Evolutionary conservation across 225 moss, liverwort and hornwort species (phyloP), one percentile per base, ranked within the genome.

Genomic region (Polytrichum commune): DNA sequence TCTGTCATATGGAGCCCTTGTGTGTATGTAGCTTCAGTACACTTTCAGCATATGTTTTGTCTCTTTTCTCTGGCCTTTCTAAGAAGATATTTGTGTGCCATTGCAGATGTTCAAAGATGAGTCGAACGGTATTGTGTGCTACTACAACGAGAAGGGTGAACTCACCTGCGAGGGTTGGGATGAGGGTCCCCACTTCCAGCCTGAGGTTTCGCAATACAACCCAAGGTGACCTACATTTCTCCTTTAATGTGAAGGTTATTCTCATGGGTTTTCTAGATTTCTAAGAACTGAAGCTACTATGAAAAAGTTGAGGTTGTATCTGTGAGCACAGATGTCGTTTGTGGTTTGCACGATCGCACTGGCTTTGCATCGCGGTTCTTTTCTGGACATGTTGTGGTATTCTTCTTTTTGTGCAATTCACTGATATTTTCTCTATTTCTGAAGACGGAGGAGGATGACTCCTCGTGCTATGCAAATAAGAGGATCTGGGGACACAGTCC

Each of bases 141-240:
- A 86, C 68, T 69, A 19, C 23, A 73, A 64, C 33, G 22, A 58
- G 62, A 29, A 68, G 1, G 86, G 86, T 54, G 86, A 86, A 60
- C 57, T 83, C n/a, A 83, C 75, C 24, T 86, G 86, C n/a, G 83
- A 86, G 63, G 86, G 86, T 8, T 66, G 64, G n/a, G 86, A 86
- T 54, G 86, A 86, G 73, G 86, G 86, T 25, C 83, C 83, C 27
- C 76, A 86, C 77, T 86, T 83, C 56, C 67, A 83, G 63, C 80
- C 85, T 22, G 82, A 85, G 20, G 80, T 75, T 2, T 83, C 78
- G 75, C 72, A 88, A 33, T 76, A 78, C 66, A 70, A 5, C 22
- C 20, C n/a, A n/a, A 62, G 61, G 24, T 62, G 25, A 25, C 0
- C 8, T 7, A 32, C 1, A 26, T 26, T 32, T 7, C 32, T 32